Evolutionary conservation across 495 filamentous ascomycete genomes (phyloP).

Genomic region (Tuber melanosporum): DNA sequence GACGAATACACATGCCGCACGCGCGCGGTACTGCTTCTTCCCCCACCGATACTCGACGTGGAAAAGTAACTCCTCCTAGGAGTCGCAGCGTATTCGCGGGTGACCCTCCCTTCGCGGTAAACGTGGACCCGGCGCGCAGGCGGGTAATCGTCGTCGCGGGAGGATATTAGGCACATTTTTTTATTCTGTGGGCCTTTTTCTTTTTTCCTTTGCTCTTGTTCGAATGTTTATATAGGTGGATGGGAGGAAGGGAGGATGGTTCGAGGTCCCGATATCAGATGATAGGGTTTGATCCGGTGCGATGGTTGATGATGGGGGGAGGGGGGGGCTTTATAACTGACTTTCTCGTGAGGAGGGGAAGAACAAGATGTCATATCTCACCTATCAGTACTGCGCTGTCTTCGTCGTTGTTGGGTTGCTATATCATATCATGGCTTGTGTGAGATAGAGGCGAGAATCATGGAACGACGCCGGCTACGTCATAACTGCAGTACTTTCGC

Average conservation of each 20-base stretch:
- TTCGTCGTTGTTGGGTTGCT: neutral
- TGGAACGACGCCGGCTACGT: neutral
- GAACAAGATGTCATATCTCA: neutral
- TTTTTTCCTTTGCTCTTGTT: neutral
- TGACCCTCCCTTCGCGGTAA: constrained; percentile 20
- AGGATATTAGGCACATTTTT: constrained; percentile 18
- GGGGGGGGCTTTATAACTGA: neutral
- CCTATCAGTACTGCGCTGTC: neutral
- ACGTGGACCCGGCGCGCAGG: constrained; percentile 17
- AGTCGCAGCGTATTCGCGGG: constrained; percentile 4
- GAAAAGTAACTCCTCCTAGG: constrained; percentile 9
- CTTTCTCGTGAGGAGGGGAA: neutral
- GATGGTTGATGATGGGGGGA: neutral
- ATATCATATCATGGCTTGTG: neutral
- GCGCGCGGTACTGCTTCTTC: neutral
- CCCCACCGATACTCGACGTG: constrained; percentile 9
- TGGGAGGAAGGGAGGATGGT: neutral
- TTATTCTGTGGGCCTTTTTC: neutral
- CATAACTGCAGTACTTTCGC: neutral
- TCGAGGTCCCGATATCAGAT: neutral
- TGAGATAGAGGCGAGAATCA: neutral
- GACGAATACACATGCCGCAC: constrained; percentile 19
- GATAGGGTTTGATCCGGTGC: neutral
- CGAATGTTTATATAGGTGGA: neutral
- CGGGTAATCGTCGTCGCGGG: constrained; percentile 13